These are phyloP conservation scores for Sugiyamaella mastotermitis DNA, from an alignment of 805 yeast species.

Conservation along the genomic window DNA sequence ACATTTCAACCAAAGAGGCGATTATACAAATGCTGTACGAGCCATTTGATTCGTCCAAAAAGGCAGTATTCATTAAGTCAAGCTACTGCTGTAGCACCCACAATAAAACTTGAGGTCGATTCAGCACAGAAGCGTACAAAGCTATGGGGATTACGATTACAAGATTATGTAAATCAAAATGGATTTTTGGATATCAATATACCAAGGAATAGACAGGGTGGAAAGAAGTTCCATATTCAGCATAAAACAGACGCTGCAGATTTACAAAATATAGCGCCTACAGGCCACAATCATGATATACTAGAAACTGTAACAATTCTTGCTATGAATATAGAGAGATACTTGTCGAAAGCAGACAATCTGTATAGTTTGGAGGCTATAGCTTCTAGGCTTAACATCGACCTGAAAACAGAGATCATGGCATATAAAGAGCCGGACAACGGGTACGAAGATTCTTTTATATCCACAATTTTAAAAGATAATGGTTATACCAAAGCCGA, in stretches of 20 bases:
- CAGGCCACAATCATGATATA: slow-evolving; percentile 1
- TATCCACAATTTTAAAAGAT: slow-evolving; percentile 6
- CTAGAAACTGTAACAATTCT: slow-evolving; percentile 11
- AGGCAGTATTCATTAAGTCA: no score
- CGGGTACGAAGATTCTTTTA: slow-evolving; percentile 1
- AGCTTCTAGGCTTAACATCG: neutral
- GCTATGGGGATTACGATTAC: slow-evolving; percentile 8
- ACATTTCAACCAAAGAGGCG: no score
- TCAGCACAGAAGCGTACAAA: no score
- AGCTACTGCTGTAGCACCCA: no score
- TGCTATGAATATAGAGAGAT: slow-evolving; percentile 7
- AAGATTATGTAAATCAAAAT: slow-evolving; percentile 13
- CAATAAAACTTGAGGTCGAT: no score
- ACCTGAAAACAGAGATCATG: neutral
- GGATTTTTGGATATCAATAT: slow-evolving; percentile 6
- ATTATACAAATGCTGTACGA: no score
- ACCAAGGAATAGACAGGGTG: slow-evolving; percentile 1
- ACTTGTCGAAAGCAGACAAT: neutral
- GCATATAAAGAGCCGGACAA: neutral
- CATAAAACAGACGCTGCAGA: slow-evolving; percentile 3
- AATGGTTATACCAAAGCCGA: slow-evolving; percentile 12
- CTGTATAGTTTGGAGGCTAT: neutral
- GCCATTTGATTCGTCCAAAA: no score
- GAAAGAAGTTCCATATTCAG: slow-evolving; percentile 2
- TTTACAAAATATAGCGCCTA: neutral